Conservation (phyloP, 768 basidiomycete species). For the Pleurotus sapidus region DNA sequence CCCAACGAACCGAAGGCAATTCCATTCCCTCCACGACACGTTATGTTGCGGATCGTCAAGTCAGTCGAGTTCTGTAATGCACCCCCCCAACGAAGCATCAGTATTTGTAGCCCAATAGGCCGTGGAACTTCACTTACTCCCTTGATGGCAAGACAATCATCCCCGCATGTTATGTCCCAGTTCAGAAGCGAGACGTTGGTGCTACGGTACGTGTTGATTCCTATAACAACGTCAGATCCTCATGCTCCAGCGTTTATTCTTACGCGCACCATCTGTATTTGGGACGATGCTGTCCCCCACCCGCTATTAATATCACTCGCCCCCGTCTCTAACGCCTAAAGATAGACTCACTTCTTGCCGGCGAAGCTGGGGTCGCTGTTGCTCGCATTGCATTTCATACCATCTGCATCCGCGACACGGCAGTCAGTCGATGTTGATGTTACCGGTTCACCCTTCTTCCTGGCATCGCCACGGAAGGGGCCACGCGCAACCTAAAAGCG, state of each 20-base stretch:
- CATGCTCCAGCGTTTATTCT: not conserved
- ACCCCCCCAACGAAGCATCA: too few relatives aligned
- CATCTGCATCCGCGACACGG: slow-evolving; percentile 36
- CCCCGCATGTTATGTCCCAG: slow-evolving; percentile 63
- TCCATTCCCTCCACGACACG: slow-evolving; percentile 58
- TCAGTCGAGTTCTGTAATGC: slow-evolving; percentile 50
- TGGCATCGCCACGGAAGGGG: not conserved
- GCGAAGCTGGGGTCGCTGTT: slow-evolving; percentile 48
- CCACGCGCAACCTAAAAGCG: not conserved
- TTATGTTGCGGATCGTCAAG: slow-evolving; percentile 42
- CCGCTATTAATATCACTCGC: not conserved
- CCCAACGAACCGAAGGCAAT: slow-evolving; percentile 61
- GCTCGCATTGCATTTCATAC: slow-evolving; percentile 56
- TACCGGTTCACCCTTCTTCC: not conserved
- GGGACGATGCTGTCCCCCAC: slow-evolving; percentile 41
- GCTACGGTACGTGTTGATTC: slow-evolving; percentile 55
- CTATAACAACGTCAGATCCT: slow-evolving; percentile 19
- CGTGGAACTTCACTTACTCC: slow-evolving; percentile 33
- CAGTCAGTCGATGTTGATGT: too few relatives aligned
- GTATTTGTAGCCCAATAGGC: too few relatives aligned
- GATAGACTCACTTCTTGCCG: slow-evolving; percentile 44
- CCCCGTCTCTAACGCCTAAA: not conserved
- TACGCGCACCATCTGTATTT: slow-evolving; percentile 53
- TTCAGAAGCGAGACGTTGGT: slow-evolving; percentile 45
- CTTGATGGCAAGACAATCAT: slow-evolving; percentile 65